Percentiles rank a stretch among this genome's conserved stretches.
Evolutionary conservation across 108 stramenopile species (phyloP).

Genomic region (Aurantiochytrium sp.): DNA sequence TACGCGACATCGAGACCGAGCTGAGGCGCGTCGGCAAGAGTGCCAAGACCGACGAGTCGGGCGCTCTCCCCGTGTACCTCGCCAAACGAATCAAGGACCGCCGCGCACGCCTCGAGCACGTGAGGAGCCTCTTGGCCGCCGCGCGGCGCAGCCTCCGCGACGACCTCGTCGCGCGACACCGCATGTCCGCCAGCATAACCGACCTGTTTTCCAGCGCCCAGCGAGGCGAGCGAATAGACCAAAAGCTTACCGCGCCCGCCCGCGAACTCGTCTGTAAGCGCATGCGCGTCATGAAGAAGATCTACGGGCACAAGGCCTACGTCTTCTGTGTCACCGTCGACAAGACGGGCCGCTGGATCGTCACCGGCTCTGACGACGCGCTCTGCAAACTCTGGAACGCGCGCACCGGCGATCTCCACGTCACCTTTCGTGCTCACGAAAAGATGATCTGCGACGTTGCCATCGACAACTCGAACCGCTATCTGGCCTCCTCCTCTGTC

Average conservation of each 20-base stretch:
- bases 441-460: conserved; percentile 22
- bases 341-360: conserved; percentile 15
- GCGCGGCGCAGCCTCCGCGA: not conserved
- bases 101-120: not conserved
- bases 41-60: too few relatives aligned
- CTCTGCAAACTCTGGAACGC: conserved; percentile 10
- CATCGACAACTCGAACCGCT: not conserved
- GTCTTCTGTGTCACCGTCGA: conserved; percentile 15
- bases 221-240: not conserved
- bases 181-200: not conserved
- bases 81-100: not conserved
- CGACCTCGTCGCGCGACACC: not conserved
- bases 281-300: conserved; percentile 19
- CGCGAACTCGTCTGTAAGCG: not conserved
- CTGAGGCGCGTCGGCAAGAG: not conserved
- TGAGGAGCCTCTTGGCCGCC: not conserved
- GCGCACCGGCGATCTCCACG: not conserved
- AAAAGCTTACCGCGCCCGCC: not conserved
- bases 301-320: not conserved
- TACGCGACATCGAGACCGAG: not conserved
- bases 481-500: not conserved
- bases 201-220: not conserved
- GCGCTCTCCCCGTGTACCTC: not conserved
- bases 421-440: conserved; percentile 19
- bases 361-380: not conserved